phyloP scores from a whole-genome alignment of 805 yeast species.

The Cyberlindnera lachancei region DNA sequence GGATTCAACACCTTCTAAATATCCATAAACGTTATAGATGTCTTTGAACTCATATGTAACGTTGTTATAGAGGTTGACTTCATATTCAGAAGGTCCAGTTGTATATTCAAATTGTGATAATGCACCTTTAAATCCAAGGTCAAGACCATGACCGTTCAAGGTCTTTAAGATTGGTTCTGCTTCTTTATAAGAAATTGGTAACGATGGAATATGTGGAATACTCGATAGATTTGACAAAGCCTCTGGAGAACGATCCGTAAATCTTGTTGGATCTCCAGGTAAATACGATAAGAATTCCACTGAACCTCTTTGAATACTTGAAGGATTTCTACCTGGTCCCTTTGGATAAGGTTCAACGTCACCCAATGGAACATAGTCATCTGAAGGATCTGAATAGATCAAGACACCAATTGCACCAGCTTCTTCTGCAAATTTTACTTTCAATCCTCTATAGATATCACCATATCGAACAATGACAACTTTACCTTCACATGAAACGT shows the following conservation, averaged over 20 bases:
- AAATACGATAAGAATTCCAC: conserved; percentile 51
- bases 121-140: conserved; percentile 42
- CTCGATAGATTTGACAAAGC: conserved; percentile 38
- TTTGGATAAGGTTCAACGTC: conserved; percentile 63
- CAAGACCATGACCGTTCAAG: conserved; percentile 52
- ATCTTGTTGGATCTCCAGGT: conserved; percentile 70
- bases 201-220: conserved; percentile 61
- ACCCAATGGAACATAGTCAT: conserved; percentile 46
- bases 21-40: conserved; percentile 56
- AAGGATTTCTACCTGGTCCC: conserved; percentile 74
- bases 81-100: conserved; percentile 41
- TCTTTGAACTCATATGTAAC: conserved; percentile 61
- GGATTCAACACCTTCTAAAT: conserved; percentile 43
- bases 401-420: conserved; percentile 61
- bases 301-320: conserved; percentile 70
- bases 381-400: conserved; percentile 64
- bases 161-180: conserved; percentile 53
- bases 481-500: conserved; percentile 46
- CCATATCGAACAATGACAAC: conserved; percentile 68
- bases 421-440: conserved; percentile 71
- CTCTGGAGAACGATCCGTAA: conserved; percentile 59
- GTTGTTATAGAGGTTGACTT: conserved; percentile 48
- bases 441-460: conserved; percentile 59
- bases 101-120: conserved; percentile 38
- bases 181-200: conserved; percentile 61